These are phyloP conservation scores for Penicillium waksmanii DNA, from an alignment of 495 filamentous ascomycete genomes.

Conservation along the genomic window DNA sequence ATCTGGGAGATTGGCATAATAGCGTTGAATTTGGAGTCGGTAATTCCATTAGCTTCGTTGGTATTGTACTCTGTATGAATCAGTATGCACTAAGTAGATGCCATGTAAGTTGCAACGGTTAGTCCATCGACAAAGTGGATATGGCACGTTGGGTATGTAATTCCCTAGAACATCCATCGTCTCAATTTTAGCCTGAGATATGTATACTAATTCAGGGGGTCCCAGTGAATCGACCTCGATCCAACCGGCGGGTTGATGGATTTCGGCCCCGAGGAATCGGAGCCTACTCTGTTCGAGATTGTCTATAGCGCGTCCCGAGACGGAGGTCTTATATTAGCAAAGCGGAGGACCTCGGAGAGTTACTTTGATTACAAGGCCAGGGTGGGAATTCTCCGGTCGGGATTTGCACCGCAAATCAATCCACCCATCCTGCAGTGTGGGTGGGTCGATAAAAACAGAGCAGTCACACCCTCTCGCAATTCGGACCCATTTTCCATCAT, in stretches of 20 bases:
- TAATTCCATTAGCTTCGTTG: background rate
- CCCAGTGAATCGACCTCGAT: background rate
- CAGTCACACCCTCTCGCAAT: background rate
- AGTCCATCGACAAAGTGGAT: conserved; percentile 3
- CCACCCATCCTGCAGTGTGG: conserved; percentile 7
- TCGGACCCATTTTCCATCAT: too few relatives aligned
- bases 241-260: background rate
- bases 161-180: background rate
- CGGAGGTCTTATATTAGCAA: conserved; percentile 1
- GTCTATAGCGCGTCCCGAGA: conserved; percentile 4
- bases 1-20: conserved; percentile 6
- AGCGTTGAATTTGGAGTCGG: background rate
- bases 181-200: conserved; percentile 1
- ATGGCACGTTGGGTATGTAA: background rate
- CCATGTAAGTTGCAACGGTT: background rate
- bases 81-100: background rate
- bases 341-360: background rate
- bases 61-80: background rate
- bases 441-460: conserved; percentile 21
- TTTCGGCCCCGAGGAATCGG: background rate
- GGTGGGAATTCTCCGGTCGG: conserved; percentile 25
- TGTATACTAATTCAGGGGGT: conserved; percentile 1
- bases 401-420: conserved; percentile 18
- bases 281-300: conserved; percentile 1
- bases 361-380: background rate